A percentile compares a stretch with the other conserved stretches of the same genome.
These are phyloP conservation scores for Myriangium duriaei DNA, from an alignment of 2,329 filamentous ascomycete genomes.

Conservation along the genomic window DNA sequence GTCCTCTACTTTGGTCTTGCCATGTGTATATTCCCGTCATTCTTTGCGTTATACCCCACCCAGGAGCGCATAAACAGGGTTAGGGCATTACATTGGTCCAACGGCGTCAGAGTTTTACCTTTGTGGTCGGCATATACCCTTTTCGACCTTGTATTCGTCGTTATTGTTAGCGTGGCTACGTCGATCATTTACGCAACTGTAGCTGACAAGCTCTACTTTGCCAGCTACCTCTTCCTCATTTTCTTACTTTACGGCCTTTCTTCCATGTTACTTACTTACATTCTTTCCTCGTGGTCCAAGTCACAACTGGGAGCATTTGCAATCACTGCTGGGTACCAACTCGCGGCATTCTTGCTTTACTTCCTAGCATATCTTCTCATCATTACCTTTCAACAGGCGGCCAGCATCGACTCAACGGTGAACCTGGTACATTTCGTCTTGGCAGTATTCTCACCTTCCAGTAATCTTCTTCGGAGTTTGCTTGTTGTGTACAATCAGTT, in stretches of 20 bases:
- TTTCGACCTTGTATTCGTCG: conserved; percentile 68
- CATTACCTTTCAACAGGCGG: conserved; percentile 60
- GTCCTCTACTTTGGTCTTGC: conserved; percentile 72
- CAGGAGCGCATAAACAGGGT: conserved; percentile 68
- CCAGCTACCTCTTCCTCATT: conserved; percentile 71
- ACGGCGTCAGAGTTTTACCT: conserved; percentile 69
- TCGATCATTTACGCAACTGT: conserved; percentile 55
- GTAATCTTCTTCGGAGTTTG: conserved; percentile 59
- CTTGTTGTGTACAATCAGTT: conserved; percentile 76
- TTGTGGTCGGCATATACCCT: conserved; percentile 72
- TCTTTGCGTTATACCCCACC: conserved; percentile 85
- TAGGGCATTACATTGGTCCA: conserved; percentile 78
- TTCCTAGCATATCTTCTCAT: conserved; percentile 30
- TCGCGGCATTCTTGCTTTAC: conserved; percentile 37
- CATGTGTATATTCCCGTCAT: conserved; percentile 66
- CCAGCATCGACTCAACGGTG: conserved; percentile 54
- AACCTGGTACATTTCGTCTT: conserved; percentile 64
- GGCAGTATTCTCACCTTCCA: conserved; percentile 61
- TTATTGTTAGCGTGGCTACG: conserved; percentile 52
- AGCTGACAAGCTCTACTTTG: conserved; percentile 59
- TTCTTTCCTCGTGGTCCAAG: conserved; percentile 65
- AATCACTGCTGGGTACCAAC: conserved; percentile 65
- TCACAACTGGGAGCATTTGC: conserved; percentile 78
- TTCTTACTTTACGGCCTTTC: conserved; percentile 71
- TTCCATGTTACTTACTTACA: conserved; percentile 63